Conservation (phyloP, 495 filamentous ascomycete species). For the Penicilliopsis zonata region DNA sequence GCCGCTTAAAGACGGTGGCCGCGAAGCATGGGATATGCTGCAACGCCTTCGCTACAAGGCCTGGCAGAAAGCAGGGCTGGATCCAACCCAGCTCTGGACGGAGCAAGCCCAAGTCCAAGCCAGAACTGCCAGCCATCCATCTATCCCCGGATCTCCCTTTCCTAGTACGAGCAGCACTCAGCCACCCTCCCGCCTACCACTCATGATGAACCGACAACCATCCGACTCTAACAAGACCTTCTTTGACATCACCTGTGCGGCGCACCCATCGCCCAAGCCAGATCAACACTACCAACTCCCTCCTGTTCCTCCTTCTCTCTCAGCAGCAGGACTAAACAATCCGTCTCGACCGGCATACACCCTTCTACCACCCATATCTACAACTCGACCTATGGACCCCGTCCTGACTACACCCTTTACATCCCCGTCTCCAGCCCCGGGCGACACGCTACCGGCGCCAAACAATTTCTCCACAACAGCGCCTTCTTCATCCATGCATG, state of each 20-base stretch:
- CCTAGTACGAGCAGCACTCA: background rate
- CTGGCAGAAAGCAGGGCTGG: constrained; percentile 36
- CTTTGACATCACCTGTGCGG: constrained; percentile 27
- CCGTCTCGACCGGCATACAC: constrained; percentile 8
- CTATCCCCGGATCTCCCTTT: background rate
- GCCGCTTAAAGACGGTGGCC: constrained; percentile 38
- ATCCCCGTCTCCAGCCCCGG: background rate
- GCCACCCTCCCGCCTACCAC: constrained; percentile 2
- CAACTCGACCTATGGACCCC: background rate
- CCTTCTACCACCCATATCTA: background rate
- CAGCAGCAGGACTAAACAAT: constrained; percentile 3
- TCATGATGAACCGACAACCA: constrained; percentile 6
- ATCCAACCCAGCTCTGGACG: constrained; percentile 34
- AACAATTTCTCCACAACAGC: constrained; percentile 3
- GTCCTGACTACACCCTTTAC: background rate
- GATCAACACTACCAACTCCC: constrained; percentile 12
- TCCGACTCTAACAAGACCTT: constrained; percentile 27
- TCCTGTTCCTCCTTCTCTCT: constrained; percentile 11
- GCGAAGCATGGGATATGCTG: constrained; percentile 45
- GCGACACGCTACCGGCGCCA: constrained; percentile 2
- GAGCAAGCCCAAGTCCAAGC: constrained; percentile 34
- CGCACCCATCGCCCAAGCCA: constrained; percentile 12
- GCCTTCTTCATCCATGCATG: too few relatives aligned
- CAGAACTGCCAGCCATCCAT: constrained; percentile 8
- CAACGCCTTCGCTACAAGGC: constrained; percentile 37